Evolutionary conservation across 2,329 filamentous ascomycete species (phyloP), one percentile per base, ranked within the genome.

Genomic region (Pseudogymnoascus pannorum): DNA sequence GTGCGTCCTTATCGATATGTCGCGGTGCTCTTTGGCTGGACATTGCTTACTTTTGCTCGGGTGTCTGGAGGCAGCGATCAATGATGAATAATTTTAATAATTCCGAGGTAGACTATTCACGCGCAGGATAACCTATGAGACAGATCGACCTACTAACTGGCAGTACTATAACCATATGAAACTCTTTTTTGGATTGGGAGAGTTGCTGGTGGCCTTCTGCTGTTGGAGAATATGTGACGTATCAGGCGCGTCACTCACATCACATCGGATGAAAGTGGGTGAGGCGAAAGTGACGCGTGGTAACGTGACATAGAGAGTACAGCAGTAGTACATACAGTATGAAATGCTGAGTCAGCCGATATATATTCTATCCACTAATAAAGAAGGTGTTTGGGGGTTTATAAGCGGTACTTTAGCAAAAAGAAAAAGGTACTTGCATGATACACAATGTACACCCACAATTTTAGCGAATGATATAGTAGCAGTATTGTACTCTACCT

Each of bases 1-100:
- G 59, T 1, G 70, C 71, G 29, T 67, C 67, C n/a, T 64, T 64
- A 63, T 66, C 64, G 11, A 66, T 64, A 36, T 58, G 31, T 20
- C 35, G 57, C 9, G 31, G 31, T 31, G 14, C 18, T 26, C 40
- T 35, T 61, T 61, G 59, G 33, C 48, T 54, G 26, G 48, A 54
- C 48, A 54, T 54, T n/a, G 48, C 48, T 31, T 18, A 31, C 16
- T 9, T 6, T 51, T 9, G n/a, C 12, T 18, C 26, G 26, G 26
- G 26, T 31, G 18, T 24, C n/a, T 18, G n/a, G 24, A 31, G n/a
- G 9, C 14, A 4, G 44, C 18, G 26, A 54, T 54, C 8, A 18
- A 16, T 7, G 44, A 31, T 2, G 5, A 54, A 31, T 54, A 18
- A 54, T 4, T 12, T 54, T 18, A 54, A 54, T 14, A 54, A n/a